Percentiles rank a stretch among this genome's conserved stretches.
Conservation (phyloP, 2,329 filamentous ascomycete genomes). For the Pyrenophora seminiperda region DNA sequence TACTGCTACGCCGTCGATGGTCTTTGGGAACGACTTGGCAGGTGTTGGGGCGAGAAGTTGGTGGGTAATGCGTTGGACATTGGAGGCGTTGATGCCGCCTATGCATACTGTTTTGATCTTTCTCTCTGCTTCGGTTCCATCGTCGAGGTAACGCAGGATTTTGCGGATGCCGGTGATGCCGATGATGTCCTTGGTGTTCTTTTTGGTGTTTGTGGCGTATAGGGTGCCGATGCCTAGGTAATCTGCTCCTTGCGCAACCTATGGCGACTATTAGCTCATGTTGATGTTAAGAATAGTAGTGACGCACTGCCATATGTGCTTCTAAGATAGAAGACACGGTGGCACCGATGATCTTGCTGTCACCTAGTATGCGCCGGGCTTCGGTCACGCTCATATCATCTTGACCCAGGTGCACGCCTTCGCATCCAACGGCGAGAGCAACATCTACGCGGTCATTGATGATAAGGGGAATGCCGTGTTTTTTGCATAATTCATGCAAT, state of each 20-base stretch:
- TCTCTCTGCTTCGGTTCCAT: conserved; percentile 36
- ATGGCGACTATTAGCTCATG: too few relatives aligned
- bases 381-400: conserved; percentile 78
- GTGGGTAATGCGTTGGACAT: conserved; percentile 74
- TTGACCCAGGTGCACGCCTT: conserved; percentile 93
- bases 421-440: conserved; percentile 80
- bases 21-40: conserved; percentile 52
- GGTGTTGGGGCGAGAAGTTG: conserved; percentile 61
- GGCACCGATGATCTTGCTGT: conserved; percentile 82
- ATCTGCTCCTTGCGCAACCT: conserved; percentile 74
- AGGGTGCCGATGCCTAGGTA: conserved; percentile 92
- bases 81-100: conserved; percentile 81
- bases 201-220: conserved; percentile 81
- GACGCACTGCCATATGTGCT: conserved; percentile 63
- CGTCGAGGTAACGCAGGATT: conserved; percentile 66
- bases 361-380: conserved; percentile 75
- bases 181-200: conserved; percentile 82
- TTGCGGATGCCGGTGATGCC: conserved; percentile 72
- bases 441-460: conserved; percentile 95
- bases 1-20: conserved; percentile 80
- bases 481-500: conserved; percentile 72
- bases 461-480: conserved; percentile 75
- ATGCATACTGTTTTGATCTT: conserved; percentile 72
- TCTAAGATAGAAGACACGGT: conserved; percentile 78
- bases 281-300: too few relatives aligned